Conservation (phyloP, 148 eudicot species). For the Persicaria tinctoria region DNA sequence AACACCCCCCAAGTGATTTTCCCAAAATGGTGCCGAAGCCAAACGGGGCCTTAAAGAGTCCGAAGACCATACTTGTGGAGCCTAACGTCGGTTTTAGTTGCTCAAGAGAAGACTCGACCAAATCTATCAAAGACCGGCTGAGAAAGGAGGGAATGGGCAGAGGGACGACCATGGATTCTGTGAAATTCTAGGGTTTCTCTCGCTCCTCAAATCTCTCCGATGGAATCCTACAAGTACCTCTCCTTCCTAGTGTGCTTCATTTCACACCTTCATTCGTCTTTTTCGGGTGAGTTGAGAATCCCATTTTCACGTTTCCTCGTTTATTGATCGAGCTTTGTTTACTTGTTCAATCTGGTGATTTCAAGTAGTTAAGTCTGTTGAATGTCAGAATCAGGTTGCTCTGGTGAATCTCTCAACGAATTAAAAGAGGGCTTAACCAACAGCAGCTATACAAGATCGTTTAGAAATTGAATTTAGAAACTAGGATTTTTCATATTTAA, state of each 20-base stretch:
- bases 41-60: too few relatives aligned
- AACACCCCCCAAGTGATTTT: too few relatives aligned
- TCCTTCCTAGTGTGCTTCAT: constrained; percentile 30
- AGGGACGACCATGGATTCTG: constrained; percentile 5
- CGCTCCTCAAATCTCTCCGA: constrained; percentile 10
- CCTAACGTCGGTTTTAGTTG: too few relatives aligned
- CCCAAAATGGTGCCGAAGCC: too few relatives aligned
- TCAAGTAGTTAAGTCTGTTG: neutral
- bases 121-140: constrained; percentile 2
- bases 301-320: neutral
- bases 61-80: too few relatives aligned
- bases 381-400: neutral
- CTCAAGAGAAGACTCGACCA: neutral
- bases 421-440: neutral
- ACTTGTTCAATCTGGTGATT: neutral
- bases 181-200: constrained; percentile 9
- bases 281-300: constrained; percentile 34
- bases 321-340: neutral
- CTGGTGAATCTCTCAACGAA: neutral
- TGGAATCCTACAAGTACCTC: constrained; percentile 29
- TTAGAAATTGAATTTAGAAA: neutral
- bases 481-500: neutral
- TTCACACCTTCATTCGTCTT: constrained; percentile 26
- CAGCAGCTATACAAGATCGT: neutral
- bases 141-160: neutral